Conservation (phyloP, 140 eudicot genomes). For the Erigeron philadelphicus region DNA sequence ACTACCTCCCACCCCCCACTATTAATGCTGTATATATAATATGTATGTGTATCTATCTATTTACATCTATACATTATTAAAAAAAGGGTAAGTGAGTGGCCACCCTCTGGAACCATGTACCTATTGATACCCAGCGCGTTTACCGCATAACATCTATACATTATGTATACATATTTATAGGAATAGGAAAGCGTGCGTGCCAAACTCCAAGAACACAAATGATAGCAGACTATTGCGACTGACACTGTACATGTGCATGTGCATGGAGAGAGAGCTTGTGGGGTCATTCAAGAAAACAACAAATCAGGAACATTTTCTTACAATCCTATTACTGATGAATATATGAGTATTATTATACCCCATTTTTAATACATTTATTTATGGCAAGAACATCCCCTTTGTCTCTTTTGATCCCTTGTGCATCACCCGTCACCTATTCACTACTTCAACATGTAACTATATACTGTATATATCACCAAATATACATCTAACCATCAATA, state of each 20-base stretch:
- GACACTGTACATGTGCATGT: conserved; percentile 23
- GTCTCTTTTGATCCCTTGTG: conserved; percentile 19
- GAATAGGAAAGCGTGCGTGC: conserved; percentile 44
- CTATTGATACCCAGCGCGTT: too few species aligned
- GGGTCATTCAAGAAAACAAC: conserved; percentile 21
- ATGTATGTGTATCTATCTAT: neutral
- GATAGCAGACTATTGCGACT: conserved; percentile 15
- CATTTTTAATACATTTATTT: too few species aligned
- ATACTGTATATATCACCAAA: too few species aligned
- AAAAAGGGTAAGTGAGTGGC: too few species aligned
- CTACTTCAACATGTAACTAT: neutral
- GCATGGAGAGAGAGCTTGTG: neutral
- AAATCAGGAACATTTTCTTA: conserved; percentile 26
- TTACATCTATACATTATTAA: neutral
- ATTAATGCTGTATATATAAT: neutral
- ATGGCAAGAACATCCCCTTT: conserved; percentile 29
- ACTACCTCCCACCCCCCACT: conserved; percentile 11
- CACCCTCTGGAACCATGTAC: too few species aligned
- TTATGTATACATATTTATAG: conserved; percentile 10
- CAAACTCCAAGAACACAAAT: conserved; percentile 38
- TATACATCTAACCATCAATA: too few species aligned
- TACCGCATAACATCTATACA: neutral
- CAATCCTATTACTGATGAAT: conserved; percentile 10
- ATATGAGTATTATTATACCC: neutral
- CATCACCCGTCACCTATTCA: conserved; percentile 3